Conservation (phyloP, 2,329 filamentous ascomycete genomes). For the Fusarium goolgardi region DNA sequence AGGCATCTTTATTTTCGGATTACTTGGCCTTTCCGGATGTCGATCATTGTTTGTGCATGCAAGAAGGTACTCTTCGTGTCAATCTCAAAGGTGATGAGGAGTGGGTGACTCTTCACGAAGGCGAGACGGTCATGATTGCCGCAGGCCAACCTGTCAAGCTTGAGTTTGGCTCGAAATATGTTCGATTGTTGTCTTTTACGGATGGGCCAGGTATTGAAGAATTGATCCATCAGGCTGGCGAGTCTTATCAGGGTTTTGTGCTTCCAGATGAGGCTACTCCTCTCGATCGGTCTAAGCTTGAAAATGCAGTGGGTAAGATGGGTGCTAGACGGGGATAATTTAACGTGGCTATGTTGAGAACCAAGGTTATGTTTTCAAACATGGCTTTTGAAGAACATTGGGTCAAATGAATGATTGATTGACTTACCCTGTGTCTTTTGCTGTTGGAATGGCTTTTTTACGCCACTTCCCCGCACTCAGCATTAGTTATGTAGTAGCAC, state of each 20-base stretch:
- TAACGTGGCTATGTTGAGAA: too few species aligned
- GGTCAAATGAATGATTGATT: too few species aligned
- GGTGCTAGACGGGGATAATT: too few species aligned
- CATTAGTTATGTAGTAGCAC: too few species aligned
- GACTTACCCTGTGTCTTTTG: too few species aligned
- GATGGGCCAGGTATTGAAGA: conserved; percentile 63
- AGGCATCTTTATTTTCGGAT: conserved; percentile 50
- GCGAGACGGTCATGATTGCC: conserved; percentile 62
- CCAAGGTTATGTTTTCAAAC: too few species aligned
- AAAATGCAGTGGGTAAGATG: too few species aligned
- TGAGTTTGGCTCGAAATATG: conserved; percentile 59
- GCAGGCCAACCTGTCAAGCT: conserved; percentile 59
- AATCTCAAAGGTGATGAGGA: conserved; percentile 48
- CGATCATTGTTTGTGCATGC: conserved; percentile 64
- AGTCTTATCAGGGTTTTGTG: conserved; percentile 50
- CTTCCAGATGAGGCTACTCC: conserved; percentile 51
- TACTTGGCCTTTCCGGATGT: conserved; percentile 58
- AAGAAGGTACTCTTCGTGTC: conserved; percentile 60
- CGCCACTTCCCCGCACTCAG: background rate
- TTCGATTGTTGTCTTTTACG: conserved; percentile 60
- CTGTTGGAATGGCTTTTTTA: background rate
- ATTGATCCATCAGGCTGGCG: conserved; percentile 55
- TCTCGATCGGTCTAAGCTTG: conserved; percentile 6
- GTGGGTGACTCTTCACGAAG: conserved; percentile 50
- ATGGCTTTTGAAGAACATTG: too few species aligned